These are phyloP conservation scores for Tuber melanosporum DNA, from an alignment of 495 filamentous ascomycete species.

Conservation along the genomic window DNA sequence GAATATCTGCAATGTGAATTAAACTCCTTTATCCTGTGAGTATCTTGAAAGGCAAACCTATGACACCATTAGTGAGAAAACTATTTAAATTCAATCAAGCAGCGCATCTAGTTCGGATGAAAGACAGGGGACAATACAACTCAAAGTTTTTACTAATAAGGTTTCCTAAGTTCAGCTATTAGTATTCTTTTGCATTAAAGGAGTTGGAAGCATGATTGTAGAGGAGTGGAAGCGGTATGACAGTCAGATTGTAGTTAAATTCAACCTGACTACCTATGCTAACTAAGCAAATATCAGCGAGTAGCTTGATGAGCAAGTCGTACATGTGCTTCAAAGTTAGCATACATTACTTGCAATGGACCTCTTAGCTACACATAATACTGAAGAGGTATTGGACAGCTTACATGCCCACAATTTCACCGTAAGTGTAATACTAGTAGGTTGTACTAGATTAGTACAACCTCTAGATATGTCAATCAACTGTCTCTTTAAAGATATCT, in stretches of 20 bases:
- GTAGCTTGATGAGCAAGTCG: not conserved
- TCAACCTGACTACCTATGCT: not conserved
- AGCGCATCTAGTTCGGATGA: no score
- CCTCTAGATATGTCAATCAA: not conserved
- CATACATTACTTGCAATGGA: not conserved
- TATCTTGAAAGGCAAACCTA: no score
- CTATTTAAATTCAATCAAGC: no score
- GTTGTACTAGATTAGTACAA: not conserved
- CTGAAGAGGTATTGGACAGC: not conserved
- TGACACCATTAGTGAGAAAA: no score
- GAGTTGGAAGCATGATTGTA: no score
- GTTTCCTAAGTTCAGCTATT: no score
- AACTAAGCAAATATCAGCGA: not conserved
- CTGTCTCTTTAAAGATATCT: not conserved
- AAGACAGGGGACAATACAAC: no score
- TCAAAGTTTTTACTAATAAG: no score
- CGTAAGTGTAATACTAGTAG: not conserved
- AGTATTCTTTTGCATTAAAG: no score
- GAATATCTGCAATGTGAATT: no score
- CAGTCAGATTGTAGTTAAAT: not conserved
- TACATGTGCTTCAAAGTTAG: not conserved
- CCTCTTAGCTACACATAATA: not conserved
- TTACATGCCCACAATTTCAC: not conserved
- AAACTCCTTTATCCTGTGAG: no score
- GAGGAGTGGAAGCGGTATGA: not conserved